Conservation (phyloP, 2,329 filamentous ascomycete species). For the Dryadomyces quercus-mongolicae region DNA sequence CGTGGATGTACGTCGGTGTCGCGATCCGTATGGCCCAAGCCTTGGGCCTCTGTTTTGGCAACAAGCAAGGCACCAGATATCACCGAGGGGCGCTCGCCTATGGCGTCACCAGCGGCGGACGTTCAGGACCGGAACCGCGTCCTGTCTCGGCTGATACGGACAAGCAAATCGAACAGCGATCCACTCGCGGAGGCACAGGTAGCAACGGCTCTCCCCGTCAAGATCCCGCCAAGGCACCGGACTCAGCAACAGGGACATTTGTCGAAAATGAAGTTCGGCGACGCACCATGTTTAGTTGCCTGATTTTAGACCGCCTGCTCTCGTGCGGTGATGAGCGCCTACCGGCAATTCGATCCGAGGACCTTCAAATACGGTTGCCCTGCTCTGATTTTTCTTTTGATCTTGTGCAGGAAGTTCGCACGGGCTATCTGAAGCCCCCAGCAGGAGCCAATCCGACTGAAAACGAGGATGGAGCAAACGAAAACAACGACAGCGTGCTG, state of each 20-base stretch:
- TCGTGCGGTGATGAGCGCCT: constrained; percentile 51
- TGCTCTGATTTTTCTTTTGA: constrained; percentile 55
- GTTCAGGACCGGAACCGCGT: neutral
- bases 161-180: neutral
- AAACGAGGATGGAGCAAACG: constrained; percentile 8
- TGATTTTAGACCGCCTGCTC: constrained; percentile 59
- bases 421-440: constrained; percentile 30
- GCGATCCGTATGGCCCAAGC: constrained; percentile 53
- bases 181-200: neutral
- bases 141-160: neutral
- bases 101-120: neutral
- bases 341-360: constrained; percentile 44
- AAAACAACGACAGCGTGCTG: constrained; percentile 31
- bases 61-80: constrained; percentile 17
- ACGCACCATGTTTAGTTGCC: constrained; percentile 64
- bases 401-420: constrained; percentile 44
- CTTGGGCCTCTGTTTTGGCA: constrained; percentile 47
- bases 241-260: constrained; percentile 21
- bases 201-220: neutral
- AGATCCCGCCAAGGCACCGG: neutral
- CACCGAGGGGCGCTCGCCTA: constrained; percentile 3
- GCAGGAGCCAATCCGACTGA: neutral
- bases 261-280: constrained; percentile 52
- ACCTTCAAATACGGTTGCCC: constrained; percentile 53
- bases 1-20: constrained; percentile 55